These are phyloP conservation scores for Xylaria sp. DNA, from an alignment of 2,329 filamentous ascomycete genomes.

Conservation along the genomic window DNA sequence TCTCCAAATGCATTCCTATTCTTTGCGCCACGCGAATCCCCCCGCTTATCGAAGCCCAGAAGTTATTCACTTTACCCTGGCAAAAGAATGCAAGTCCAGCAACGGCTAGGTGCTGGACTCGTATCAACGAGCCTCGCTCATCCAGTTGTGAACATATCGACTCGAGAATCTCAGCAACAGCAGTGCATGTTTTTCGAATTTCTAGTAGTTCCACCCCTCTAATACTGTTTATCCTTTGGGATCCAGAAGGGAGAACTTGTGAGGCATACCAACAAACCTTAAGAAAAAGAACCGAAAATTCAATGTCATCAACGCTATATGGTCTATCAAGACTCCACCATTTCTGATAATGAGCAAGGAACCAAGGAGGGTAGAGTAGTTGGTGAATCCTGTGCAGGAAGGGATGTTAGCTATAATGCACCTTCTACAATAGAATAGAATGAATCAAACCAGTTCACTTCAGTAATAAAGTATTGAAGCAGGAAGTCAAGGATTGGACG, in stretches of 20 bases:
- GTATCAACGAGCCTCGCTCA: slow-evolving; percentile 22
- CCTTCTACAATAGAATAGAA: too few species aligned
- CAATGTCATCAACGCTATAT: slow-evolving; percentile 20
- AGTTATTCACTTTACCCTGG: slow-evolving; percentile 20
- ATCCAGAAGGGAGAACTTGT: slow-evolving; percentile 34
- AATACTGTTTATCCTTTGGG: slow-evolving; percentile 25
- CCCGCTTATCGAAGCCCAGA: slow-evolving; percentile 27
- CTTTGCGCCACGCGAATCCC: slow-evolving; percentile 27
- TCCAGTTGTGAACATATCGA: slow-evolving; percentile 10
- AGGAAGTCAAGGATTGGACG: slow-evolving; percentile 36
- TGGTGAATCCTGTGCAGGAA: slow-evolving; percentile 28
- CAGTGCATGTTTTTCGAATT: slow-evolving; percentile 23
- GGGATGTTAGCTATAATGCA: neutral
- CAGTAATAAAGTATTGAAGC: slow-evolving; percentile 32
- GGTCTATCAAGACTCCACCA: slow-evolving; percentile 23
- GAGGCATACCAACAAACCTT: slow-evolving; percentile 34
- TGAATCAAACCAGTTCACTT: slow-evolving; percentile 36
- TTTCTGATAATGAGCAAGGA: slow-evolving; percentile 29
- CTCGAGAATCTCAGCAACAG: slow-evolving; percentile 15
- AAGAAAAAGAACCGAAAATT: slow-evolving; percentile 34
- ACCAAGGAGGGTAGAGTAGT: slow-evolving; percentile 27
- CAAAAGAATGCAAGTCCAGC: slow-evolving; percentile 17
- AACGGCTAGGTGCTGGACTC: slow-evolving; percentile 34
- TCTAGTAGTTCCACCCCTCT: slow-evolving; percentile 28
- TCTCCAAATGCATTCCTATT: slow-evolving; percentile 22